A percentile compares a stretch with the other conserved stretches of the same genome.
Evolutionary conservation across 306 rosid genomes (phyloP).

Genomic region (Ormosia semicastrata): DNA sequence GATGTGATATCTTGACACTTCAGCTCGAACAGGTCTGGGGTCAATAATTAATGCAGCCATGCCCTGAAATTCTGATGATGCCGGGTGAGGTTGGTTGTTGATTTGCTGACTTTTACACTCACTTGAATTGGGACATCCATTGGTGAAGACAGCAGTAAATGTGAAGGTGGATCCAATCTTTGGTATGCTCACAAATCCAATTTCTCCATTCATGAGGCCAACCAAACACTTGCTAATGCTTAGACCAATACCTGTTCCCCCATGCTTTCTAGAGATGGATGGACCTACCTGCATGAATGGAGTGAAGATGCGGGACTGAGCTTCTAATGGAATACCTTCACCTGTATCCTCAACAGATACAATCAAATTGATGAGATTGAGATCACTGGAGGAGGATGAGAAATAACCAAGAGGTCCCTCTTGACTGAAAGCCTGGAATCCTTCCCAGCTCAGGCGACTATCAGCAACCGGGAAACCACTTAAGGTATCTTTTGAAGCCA

Average conservation of each 20-base stretch:
- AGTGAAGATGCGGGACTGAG: slow-evolving; percentile 76
- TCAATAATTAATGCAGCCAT: slow-evolving; percentile 78
- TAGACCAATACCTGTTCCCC: slow-evolving; percentile 96
- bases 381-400: slow-evolving; percentile 55
- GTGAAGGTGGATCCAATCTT: slow-evolving; percentile 91
- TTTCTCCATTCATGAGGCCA: slow-evolving; percentile 95
- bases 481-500: slow-evolving; percentile 63
- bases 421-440: slow-evolving; percentile 54
- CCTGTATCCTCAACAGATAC: slow-evolving; percentile 99
- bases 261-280: slow-evolving; percentile 85
- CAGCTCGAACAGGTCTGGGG: slow-evolving; percentile 70
- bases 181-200: slow-evolving; percentile 82
- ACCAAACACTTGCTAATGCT: slow-evolving; percentile 98
- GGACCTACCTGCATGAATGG: slow-evolving; percentile 98
- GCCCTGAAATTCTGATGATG: slow-evolving; percentile 69
- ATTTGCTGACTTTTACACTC: slow-evolving; percentile 54
- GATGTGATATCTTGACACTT: slow-evolving; percentile 87
- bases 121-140: slow-evolving; percentile 43
- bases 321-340: slow-evolving; percentile 82
- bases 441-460: slow-evolving; percentile 69
- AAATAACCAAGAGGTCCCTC: slow-evolving; percentile 58
- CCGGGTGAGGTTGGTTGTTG: slow-evolving; percentile 54
- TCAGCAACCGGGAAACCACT: slow-evolving; percentile 83
- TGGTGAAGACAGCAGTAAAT: slow-evolving; percentile 76
- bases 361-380: slow-evolving; percentile 60